phyloP scores from a whole-genome alignment of 2,329 filamentous ascomycete species.

The Colletotrichum acutatum region DNA sequence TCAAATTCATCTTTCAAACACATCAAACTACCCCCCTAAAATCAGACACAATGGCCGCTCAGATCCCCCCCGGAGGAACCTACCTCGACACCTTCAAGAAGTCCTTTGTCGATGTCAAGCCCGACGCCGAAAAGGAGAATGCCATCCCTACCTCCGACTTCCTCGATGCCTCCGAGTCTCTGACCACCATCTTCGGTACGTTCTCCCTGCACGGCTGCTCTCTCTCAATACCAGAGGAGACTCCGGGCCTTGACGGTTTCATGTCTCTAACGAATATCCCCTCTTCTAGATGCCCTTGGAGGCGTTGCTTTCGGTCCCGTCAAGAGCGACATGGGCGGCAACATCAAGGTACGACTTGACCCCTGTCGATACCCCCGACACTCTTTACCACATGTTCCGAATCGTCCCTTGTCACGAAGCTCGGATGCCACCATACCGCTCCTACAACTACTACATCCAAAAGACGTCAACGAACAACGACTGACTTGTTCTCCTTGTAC shows the following conservation, averaged over 20 bases:
- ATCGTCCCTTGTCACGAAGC: not conserved
- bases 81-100: slow-evolving; percentile 87
- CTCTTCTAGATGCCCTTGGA: slow-evolving; percentile 67
- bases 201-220: not conserved
- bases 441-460: not conserved
- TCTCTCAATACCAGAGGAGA: not conserved
- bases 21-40: slow-evolving; percentile 24
- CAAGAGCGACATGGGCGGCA: slow-evolving; percentile 90
- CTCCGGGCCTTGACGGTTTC: not conserved
- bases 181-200: slow-evolving; percentile 87
- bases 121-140: slow-evolving; percentile 79
- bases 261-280: slow-evolving; percentile 5
- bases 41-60: slow-evolving; percentile 60
- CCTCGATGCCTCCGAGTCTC: slow-evolving; percentile 87
- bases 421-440: not conserved
- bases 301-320: slow-evolving; percentile 87
- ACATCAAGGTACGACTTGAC: slow-evolving; percentile 78
- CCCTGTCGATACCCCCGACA: slow-evolving; percentile 8
- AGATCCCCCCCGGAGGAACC: slow-evolving; percentile 74
- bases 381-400: slow-evolving; percentile 5
- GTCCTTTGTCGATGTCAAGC: slow-evolving; percentile 85
- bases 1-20: not conserved
- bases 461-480: not conserved
- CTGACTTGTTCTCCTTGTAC: slow-evolving; percentile 5
- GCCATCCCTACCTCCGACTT: slow-evolving; percentile 87